A percentile compares a stretch with the other conserved stretches of the same genome.
phyloP scores from a whole-genome alignment of 441 rosid genomes.

The Erodium chrysanthum region DNA sequence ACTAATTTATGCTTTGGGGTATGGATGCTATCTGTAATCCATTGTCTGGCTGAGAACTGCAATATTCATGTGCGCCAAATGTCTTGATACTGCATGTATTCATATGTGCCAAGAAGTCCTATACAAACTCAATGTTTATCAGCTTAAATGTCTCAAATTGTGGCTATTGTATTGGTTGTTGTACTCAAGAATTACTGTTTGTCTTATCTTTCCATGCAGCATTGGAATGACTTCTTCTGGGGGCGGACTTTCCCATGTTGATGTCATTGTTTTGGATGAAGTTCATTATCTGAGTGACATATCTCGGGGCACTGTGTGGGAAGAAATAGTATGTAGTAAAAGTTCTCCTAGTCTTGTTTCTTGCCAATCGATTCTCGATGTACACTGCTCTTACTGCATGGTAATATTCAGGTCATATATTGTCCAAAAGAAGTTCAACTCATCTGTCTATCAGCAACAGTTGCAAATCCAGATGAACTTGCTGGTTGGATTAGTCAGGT shows the following conservation, averaged over 20 bases:
- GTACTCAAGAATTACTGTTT: slow-evolving; percentile 15
- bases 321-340: slow-evolving; percentile 71
- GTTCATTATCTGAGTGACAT: slow-evolving; percentile 95
- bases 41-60: neutral
- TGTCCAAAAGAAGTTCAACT: slow-evolving; percentile 87
- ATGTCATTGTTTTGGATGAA: slow-evolving; percentile 86
- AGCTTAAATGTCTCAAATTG: neutral
- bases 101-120: neutral
- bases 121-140: slow-evolving; percentile 1
- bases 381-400: slow-evolving; percentile 12
- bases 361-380: slow-evolving; percentile 5
- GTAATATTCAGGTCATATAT: slow-evolving; percentile 57
- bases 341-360: slow-evolving; percentile 3
- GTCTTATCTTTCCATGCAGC: slow-evolving; percentile 36
- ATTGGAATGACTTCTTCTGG: slow-evolving; percentile 83
- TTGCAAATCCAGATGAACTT: slow-evolving; percentile 89
- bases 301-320: slow-evolving; percentile 98
- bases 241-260: slow-evolving; percentile 77
- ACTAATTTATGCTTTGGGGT: neutral
- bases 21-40: neutral
- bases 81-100: neutral
- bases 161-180: slow-evolving; percentile 7
- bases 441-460: slow-evolving; percentile 83
- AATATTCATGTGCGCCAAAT: neutral
- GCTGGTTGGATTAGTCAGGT: slow-evolving; percentile 98